A percentile compares a stretch with the other conserved stretches of the same genome.
Conservation (phyloP, 495 filamentous ascomycete species). For the Cudoniella acicularis region DNA sequence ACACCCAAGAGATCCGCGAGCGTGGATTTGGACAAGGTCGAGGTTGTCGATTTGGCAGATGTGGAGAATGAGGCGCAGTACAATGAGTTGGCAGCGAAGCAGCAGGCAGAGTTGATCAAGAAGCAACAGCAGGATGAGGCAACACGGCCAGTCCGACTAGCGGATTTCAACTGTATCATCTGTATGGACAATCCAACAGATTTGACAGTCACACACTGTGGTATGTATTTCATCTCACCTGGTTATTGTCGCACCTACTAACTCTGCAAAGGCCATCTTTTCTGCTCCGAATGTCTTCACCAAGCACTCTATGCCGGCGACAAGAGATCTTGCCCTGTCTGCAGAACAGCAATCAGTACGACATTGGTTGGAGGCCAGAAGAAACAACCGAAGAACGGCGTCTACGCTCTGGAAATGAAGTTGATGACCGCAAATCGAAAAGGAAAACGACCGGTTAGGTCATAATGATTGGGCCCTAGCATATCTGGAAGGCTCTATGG, state of each 20-base stretch:
- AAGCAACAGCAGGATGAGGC: conserved; percentile 44
- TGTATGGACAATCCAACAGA: conserved; percentile 77
- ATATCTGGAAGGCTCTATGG: not conserved
- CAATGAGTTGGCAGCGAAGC: conserved; percentile 37
- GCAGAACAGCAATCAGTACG: conserved; percentile 50
- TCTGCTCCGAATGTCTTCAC: conserved; percentile 79
- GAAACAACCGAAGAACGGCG: conserved; percentile 40
- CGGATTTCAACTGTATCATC: conserved; percentile 69
- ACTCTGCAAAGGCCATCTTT: conserved; percentile 65
- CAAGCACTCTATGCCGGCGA: conserved; percentile 62
- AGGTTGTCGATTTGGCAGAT: conserved; percentile 61
- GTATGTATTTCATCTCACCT: conserved; percentile 48
- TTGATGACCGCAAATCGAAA: conserved; percentile 47
- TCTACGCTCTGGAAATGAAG: conserved; percentile 59
- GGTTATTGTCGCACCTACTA: not conserved
- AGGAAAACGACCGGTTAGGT: conserved; percentile 35
- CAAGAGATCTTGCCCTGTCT: conserved; percentile 49
- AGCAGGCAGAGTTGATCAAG: conserved; percentile 45
- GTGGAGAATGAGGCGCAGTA: conserved; percentile 44
- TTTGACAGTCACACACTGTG: conserved; percentile 77
- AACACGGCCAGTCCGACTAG: conserved; percentile 51
- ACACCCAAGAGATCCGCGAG: conserved; percentile 1
- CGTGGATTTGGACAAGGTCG: conserved; percentile 35
- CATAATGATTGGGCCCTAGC: not conserved
- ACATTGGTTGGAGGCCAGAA: conserved; percentile 37